Evolutionary conservation across 1,139 yeast genomes (phyloP).

Genomic region (Blastobotrys proliferans): DNA sequence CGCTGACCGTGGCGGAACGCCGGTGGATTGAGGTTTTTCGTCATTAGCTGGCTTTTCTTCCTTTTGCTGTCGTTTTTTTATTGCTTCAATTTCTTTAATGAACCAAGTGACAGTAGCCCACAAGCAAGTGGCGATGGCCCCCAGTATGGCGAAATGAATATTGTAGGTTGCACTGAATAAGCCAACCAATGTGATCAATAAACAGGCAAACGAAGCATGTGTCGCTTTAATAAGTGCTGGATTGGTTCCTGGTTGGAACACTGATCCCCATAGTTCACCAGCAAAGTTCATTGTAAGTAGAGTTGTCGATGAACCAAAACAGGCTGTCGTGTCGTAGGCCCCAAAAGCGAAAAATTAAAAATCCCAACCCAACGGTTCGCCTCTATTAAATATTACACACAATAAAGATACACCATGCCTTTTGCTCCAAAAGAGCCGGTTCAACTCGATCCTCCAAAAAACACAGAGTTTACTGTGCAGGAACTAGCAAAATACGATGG

Average conservation of each 20-base stretch:
- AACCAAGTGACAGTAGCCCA: conserved; percentile 91
- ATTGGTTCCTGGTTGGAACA: conserved; percentile 91
- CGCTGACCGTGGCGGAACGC: neutral
- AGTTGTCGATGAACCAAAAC: neutral
- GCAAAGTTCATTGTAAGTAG: conserved; percentile 31
- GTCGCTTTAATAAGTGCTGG: conserved; percentile 84
- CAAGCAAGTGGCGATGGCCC: conserved; percentile 62
- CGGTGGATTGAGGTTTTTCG: neutral
- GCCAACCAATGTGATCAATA: conserved; percentile 49
- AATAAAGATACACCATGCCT: conserved; percentile 17
- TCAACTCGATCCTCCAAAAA: conserved; percentile 46
- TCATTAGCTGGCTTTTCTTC: neutral
- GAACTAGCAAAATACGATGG: conserved; percentile 48
- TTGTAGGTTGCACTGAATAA: conserved; percentile 63
- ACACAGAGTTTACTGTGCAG: conserved; percentile 39
- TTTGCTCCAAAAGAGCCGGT: conserved; percentile 50
- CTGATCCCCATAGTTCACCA: conserved; percentile 79
- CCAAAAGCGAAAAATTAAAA: neutral
- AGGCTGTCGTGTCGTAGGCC: neutral
- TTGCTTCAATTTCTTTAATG: conserved; percentile 56
- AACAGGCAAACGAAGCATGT: conserved; percentile 59
- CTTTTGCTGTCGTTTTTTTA: conserved; percentile 5
- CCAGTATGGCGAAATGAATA: conserved; percentile 72
- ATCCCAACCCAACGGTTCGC: neutral
- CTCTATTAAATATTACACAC: neutral